Conservation (phyloP, 78 protist species). For the slime mould (Dictyostelium discoideum) region DNA sequence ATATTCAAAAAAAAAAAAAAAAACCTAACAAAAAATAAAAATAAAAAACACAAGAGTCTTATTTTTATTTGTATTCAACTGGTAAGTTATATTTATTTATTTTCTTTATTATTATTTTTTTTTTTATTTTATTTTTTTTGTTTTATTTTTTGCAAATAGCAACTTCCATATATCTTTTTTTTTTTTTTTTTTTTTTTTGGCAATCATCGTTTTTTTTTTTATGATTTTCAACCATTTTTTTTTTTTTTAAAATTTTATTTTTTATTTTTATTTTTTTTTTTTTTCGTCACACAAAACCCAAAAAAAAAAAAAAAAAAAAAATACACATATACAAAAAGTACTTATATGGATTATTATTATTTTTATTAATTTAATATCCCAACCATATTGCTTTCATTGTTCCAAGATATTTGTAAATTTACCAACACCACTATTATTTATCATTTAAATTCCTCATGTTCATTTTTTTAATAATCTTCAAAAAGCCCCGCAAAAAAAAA, state of each 20-base stretch:
- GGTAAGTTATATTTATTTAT: neutral
- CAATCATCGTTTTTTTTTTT: neutral
- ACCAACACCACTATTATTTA: neutral
- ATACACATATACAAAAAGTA: neutral
- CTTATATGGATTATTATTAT: neutral
- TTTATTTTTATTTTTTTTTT: neutral
- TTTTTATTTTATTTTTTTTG: too few relatives aligned
- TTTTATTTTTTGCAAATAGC: neutral
- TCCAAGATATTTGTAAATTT: neutral
- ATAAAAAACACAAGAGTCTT: too few relatives aligned
- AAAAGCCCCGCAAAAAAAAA: neutral
- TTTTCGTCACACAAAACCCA: neutral
- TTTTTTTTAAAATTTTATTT: neutral
- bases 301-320: neutral
- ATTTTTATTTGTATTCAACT: neutral
- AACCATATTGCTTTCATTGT: neutral
- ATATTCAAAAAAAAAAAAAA: neutral
- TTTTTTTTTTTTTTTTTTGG: neutral
- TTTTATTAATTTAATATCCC: neutral
- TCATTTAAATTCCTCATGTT: neutral
- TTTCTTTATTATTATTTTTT: too few relatives aligned
- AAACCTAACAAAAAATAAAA: neutral
- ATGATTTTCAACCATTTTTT: neutral
- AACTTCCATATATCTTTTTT: neutral
- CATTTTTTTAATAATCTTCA: too few relatives aligned